Evolutionary conservation across 805 yeast genomes (phyloP), one percentile per base, ranked within the genome.

Genomic region (Lipomyces starkeyi): DNA sequence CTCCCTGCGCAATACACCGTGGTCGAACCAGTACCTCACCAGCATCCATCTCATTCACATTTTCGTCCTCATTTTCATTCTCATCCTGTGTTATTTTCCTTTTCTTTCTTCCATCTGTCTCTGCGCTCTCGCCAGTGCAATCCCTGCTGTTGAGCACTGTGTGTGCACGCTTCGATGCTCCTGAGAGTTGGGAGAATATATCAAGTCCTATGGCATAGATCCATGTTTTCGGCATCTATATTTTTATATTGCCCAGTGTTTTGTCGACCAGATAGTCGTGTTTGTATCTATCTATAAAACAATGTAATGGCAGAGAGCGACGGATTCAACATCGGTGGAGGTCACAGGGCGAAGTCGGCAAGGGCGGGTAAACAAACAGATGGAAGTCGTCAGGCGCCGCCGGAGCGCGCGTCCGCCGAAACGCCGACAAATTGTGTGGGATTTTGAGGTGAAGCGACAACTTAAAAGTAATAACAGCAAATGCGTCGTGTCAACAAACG

Each of bases 151-250:
- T 14, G 27, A 11, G 43, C 14, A 3, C 13, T 22, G 25, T 37
- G 17, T 34, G 35, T 35, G 14, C 40, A 2, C 43, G 14, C 14
- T 58, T 14, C 35, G 22, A 32, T 14, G 11, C 52, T 17, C 63
- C 67, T 9, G 61, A 49, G 29, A 61, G 64, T 57, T 61, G 67
- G 35, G 55, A 35, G 35, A 60, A 64, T 40, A 60, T 49, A 57
- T 60, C 55, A 29, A 56, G 52, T 49, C 67, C 67, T 37, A 55
- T 52, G n/a, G 67, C 66, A 63, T 57, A 63, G 7, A 63, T 49
- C 62, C 66, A 59, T 20, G 63, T 54, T 32, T 34, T 14, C 14
- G 66, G 62, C 66, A 63, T 63, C n/a, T 43, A 43, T 6, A 17
- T 37, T 37, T 9, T 6, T 43, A 8, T n/a, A 6, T 37, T 9